Percentiles rank a stretch among this genome's conserved stretches.
These are phyloP conservation scores for Talaromyces piceae DNA, from an alignment of 2,329 filamentous ascomycete species.

Conservation along the genomic window DNA sequence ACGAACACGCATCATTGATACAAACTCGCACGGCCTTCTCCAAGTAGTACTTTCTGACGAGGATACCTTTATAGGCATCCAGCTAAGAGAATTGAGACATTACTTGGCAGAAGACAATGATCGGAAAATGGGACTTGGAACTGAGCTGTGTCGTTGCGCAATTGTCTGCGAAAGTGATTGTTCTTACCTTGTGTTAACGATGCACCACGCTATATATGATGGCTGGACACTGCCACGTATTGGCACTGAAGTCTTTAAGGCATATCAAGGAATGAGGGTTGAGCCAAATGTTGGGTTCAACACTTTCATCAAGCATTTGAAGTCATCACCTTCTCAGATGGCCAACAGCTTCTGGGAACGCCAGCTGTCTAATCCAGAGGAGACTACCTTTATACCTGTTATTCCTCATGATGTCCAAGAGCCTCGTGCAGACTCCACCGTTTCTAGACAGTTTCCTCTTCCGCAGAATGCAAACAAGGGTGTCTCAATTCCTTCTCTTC, in stretches of 20 bases:
- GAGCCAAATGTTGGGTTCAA: background rate
- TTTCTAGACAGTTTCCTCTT: background rate
- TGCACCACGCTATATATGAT: constrained; percentile 47
- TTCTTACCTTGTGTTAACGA: constrained; percentile 40
- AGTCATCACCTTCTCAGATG: too few species aligned
- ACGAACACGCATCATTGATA: constrained; percentile 23
- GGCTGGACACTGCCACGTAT: constrained; percentile 33
- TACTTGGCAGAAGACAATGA: background rate
- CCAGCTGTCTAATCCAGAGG: background rate
- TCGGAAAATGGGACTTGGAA: constrained; percentile 8
- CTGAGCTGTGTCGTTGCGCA: constrained; percentile 18
- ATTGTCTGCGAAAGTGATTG: constrained; percentile 18
- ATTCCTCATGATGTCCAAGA: background rate
- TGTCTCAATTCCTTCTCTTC: background rate
- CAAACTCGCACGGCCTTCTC: constrained; percentile 26
- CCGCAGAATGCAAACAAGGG: background rate
- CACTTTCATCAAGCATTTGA: background rate
- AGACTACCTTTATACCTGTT: background rate
- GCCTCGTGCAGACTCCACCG: background rate
- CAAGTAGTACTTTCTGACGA: constrained; percentile 31
- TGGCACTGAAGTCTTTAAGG: constrained; percentile 33
- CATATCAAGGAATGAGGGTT: constrained; percentile 16
- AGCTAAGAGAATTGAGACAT: background rate
- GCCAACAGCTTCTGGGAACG: background rate
- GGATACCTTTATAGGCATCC: constrained; percentile 20